Percentiles rank a stretch among this genome's conserved stretches.
phyloP scores from a whole-genome alignment of 2,329 filamentous ascomycete genomes.

The Penicillium psychrosexuale region DNA sequence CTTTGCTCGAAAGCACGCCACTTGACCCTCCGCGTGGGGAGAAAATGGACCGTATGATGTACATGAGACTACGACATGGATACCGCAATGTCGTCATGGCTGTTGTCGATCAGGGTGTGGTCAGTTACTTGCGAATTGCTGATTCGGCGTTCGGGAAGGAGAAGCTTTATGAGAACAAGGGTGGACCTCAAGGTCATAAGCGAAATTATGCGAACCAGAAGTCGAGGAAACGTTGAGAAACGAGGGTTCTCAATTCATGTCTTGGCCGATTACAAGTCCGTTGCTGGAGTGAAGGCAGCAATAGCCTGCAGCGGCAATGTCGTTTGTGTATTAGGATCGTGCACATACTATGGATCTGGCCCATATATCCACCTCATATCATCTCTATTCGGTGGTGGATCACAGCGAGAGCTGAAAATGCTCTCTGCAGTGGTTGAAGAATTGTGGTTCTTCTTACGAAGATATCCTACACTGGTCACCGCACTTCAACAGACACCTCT shows the following conservation, averaged over 20 bases:
- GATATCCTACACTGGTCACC: background rate
- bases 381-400: background rate
- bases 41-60: conserved; percentile 56
- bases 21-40: conserved; percentile 57
- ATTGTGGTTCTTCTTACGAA: background rate
- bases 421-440: background rate
- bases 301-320: background rate
- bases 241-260: background rate
- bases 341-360: background rate
- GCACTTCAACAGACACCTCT: background rate
- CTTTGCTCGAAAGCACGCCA: conserved; percentile 70
- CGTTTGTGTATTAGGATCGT: too few species aligned
- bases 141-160: conserved; percentile 79
- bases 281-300: background rate
- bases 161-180: conserved; percentile 58
- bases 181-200: conserved; percentile 29
- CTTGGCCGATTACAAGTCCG: background rate
- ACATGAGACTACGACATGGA: conserved; percentile 78
- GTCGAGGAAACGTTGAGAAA: conserved; percentile 32
- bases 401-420: background rate
- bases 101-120: conserved; percentile 83
- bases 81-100: conserved; percentile 80
- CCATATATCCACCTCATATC: background rate
- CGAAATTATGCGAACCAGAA: conserved; percentile 20
- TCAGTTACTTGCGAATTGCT: conserved; percentile 78